A percentile compares a stretch with the other conserved stretches of the same genome.
Conservation (phyloP, 2,329 filamentous ascomycete genomes). For the Beauveria caledonica region DNA sequence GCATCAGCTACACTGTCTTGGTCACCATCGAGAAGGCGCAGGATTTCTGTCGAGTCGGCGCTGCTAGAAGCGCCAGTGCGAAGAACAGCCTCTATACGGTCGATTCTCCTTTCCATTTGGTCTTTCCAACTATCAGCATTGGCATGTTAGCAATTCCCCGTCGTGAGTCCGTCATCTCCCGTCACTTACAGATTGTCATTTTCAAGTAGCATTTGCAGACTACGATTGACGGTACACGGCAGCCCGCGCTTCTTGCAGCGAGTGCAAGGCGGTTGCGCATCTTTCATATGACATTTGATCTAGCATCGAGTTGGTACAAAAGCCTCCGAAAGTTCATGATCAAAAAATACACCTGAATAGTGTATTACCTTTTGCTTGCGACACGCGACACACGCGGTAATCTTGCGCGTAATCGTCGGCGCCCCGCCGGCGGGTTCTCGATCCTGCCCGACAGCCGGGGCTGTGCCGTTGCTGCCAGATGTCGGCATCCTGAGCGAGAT, state of each 20-base stretch:
- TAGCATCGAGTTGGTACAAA: constrained; percentile 11
- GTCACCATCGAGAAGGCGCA: constrained; percentile 3
- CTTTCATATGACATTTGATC: constrained; percentile 33
- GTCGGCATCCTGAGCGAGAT: constrained; percentile 4
- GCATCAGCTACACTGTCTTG: constrained; percentile 1
- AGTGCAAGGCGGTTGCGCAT: constrained; percentile 28
- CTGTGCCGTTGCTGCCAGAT: neutral
- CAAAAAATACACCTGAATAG: neutral
- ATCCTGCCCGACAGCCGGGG: neutral
- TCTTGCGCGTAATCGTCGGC: constrained; percentile 26
- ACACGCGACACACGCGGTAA: constrained; percentile 30
- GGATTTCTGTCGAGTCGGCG: neutral
- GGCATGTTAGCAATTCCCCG: neutral
- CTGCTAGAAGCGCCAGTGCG: constrained; percentile 18
- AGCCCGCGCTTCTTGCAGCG: constrained; percentile 32
- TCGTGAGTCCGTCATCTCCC: neutral
- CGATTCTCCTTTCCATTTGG: constrained; percentile 27
- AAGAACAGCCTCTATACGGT: constrained; percentile 27
- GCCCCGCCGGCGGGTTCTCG: constrained; percentile 9
- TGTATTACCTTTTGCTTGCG: constrained; percentile 26
- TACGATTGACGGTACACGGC: constrained; percentile 32
- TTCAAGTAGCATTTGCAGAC: constrained; percentile 33
- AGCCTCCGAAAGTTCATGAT: neutral
- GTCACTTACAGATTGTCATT: constrained; percentile 24
- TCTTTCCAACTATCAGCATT: constrained; percentile 28